phyloP scores from a whole-genome alignment of 164 flowering plant genomes.

The Euptelea pleiosperma region DNA sequence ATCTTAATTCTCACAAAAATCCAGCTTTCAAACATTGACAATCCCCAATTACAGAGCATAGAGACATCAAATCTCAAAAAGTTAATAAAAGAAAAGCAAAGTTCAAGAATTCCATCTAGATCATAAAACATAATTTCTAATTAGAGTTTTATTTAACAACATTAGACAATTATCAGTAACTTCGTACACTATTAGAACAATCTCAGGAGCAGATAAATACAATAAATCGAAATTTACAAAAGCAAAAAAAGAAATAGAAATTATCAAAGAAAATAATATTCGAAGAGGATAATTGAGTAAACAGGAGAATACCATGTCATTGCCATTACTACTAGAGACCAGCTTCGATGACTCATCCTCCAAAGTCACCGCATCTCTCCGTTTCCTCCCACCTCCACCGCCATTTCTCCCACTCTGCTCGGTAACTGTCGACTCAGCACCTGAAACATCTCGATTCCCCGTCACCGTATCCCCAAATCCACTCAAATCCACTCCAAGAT shows the following conservation, averaged over 20 bases:
- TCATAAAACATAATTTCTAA: neutral
- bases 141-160: no score
- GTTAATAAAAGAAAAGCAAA: no score
- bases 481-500: constrained; percentile 25
- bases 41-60: neutral
- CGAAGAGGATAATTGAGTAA: no score
- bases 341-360: constrained; percentile 59
- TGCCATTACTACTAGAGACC: constrained; percentile 46
- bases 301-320: constrained; percentile 29
- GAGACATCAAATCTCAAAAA: neutral
- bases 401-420: constrained; percentile 51
- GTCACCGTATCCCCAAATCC: constrained; percentile 26
- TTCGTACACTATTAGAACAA: neutral
- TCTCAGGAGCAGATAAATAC: neutral
- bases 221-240: no score
- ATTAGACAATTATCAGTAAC: no score
- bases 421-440: constrained; percentile 62
- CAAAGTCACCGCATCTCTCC: constrained; percentile 31
- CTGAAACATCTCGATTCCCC: constrained; percentile 40
- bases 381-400: constrained; percentile 31
- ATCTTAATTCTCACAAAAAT: neutral
- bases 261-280: neutral
- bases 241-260: neutral
- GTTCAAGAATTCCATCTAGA: neutral
- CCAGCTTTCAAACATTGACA: no score